Percentiles rank a stretch among this genome's conserved stretches.
These are phyloP conservation scores for Thalia dealbata DNA, from an alignment of 176 grass and related monocot species.

Conservation along the genomic window DNA sequence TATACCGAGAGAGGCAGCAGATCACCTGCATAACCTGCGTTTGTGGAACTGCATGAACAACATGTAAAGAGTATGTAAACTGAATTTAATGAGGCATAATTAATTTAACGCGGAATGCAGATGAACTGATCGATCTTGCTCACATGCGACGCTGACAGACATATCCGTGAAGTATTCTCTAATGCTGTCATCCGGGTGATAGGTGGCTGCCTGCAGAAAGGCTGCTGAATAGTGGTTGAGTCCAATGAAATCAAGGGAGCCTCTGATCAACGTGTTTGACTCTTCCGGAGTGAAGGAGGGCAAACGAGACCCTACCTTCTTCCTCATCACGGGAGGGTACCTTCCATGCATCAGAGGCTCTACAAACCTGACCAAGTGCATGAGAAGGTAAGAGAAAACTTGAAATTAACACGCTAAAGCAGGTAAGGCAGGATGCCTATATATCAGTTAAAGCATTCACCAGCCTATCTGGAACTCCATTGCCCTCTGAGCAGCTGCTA, in stretches of 20 bases:
- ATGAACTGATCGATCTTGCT: background rate
- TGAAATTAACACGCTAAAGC: no score
- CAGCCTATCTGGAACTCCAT: constrained; percentile 77
- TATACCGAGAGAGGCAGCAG: no score
- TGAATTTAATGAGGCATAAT: no score
- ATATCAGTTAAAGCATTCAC: constrained; percentile 18
- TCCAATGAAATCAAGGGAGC: constrained; percentile 66
- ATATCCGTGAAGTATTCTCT: constrained; percentile 44
- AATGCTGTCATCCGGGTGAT: constrained; percentile 4
- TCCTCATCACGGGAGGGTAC: constrained; percentile 55
- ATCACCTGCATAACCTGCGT: background rate
- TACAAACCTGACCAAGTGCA: constrained; percentile 37
- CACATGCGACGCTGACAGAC: constrained; percentile 27
- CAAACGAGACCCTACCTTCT: constrained; percentile 35
- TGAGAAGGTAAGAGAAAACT: background rate
- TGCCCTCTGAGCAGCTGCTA: constrained; percentile 46
- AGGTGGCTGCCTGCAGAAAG: constrained; percentile 3
- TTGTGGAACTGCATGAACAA: background rate
- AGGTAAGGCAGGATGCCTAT: no score
- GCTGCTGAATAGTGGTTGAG: constrained; percentile 47
- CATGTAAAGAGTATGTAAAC: background rate
- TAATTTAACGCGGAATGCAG: no score
- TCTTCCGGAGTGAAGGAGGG: constrained; percentile 32
- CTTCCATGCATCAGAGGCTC: constrained; percentile 55
- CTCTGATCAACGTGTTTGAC: constrained; percentile 21